phyloP scores from a whole-genome alignment of 1,284 basidiomycete species.

The Neolentinus lepideus region DNA sequence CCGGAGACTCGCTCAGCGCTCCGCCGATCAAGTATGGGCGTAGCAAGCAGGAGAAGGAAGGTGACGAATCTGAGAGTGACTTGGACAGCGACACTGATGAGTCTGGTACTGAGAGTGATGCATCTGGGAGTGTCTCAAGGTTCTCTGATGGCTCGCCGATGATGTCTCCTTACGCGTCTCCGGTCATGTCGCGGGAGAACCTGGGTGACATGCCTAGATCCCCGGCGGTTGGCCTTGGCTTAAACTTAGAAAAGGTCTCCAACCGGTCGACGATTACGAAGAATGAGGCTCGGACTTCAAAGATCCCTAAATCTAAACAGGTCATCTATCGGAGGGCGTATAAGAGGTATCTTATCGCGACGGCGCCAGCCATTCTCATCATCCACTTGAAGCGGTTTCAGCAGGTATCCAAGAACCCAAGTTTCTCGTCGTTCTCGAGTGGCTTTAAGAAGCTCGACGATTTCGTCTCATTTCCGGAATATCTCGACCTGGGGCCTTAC shows the following conservation, averaged over 20 bases:
- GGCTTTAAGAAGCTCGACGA: constrained; percentile 86
- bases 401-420: constrained; percentile 46
- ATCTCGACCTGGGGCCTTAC: constrained; percentile 80
- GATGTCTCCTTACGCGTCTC: constrained; percentile 27
- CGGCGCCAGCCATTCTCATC: constrained; percentile 83
- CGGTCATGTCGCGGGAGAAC: constrained; percentile 19
- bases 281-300: constrained; percentile 1
- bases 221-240: background rate
- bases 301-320: constrained; percentile 43
- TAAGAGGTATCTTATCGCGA: constrained; percentile 89
- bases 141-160: constrained; percentile 36
- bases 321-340: constrained; percentile 78
- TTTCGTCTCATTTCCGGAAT: constrained; percentile 82
- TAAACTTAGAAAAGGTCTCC: background rate
- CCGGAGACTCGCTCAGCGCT: constrained; percentile 24
- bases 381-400: constrained; percentile 94
- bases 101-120: constrained; percentile 22
- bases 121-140: constrained; percentile 19
- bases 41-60: constrained; percentile 3
- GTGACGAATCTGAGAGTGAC: constrained; percentile 5
- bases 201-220: constrained; percentile 5
- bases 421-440: constrained; percentile 45
- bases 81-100: constrained; percentile 20
- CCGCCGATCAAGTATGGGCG: constrained; percentile 20
- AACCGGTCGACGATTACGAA: background rate